These are phyloP conservation scores for Chytriomyces sp. DNA, from an alignment of 192 early-diverging fungal genomes.

Conservation along the genomic window DNA sequence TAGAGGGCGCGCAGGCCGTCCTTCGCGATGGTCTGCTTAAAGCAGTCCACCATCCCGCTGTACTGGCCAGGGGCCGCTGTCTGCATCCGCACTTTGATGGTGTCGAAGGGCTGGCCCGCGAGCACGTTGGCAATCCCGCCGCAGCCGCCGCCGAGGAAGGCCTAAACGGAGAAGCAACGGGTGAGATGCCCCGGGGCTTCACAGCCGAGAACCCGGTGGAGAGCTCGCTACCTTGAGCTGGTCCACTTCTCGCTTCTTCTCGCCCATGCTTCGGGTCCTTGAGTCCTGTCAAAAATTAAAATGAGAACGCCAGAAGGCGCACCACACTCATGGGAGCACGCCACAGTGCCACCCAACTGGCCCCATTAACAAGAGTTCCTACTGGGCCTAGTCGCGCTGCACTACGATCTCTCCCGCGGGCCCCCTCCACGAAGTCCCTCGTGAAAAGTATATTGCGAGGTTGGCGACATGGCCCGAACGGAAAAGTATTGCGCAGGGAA, in stretches of 20 bases:
- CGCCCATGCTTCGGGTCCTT: too few relatives aligned
- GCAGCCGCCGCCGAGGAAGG: conserved; percentile 90
- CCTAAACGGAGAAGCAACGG: conserved; percentile 49
- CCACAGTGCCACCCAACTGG: too few relatives aligned
- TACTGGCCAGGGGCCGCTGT: conserved; percentile 75
- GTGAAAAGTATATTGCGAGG: too few relatives aligned
- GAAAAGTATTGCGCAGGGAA: too few relatives aligned
- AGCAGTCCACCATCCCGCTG: conserved; percentile 87
- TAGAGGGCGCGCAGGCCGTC: conserved; percentile 92
- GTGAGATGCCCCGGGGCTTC: not conserved
- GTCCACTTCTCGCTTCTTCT: conserved; percentile 35
- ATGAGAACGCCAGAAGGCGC: too few relatives aligned
- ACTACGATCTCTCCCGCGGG: too few relatives aligned
- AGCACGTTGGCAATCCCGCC: conserved; percentile 84
- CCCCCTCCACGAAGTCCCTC: too few relatives aligned
- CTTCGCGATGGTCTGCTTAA: conserved; percentile 85
- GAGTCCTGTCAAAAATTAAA: too few relatives aligned
- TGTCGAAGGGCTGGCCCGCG: conserved; percentile 66
- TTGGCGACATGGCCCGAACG: too few relatives aligned
- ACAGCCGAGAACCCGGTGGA: conserved; percentile 20
- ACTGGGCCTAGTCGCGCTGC: too few relatives aligned
- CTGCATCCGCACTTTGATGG: conserved; percentile 86
- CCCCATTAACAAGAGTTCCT: too few relatives aligned
- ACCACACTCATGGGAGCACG: too few relatives aligned
- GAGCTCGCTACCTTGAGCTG: conserved; percentile 9